phyloP scores from a whole-genome alignment of 139 green algal species.

The Chlorella sp. region DNA sequence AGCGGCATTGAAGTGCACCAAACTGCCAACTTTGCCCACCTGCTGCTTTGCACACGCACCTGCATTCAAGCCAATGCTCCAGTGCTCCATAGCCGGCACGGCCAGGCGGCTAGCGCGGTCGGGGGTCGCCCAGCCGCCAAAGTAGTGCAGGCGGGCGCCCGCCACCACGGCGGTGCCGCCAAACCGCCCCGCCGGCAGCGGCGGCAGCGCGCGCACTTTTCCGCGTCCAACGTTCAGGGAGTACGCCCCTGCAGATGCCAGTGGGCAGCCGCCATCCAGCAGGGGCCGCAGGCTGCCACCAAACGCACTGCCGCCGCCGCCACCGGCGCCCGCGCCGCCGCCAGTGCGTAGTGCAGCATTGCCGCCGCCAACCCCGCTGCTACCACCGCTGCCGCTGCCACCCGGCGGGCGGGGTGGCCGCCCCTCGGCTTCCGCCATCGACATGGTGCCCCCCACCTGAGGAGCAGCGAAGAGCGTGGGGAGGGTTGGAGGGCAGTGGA shows the following conservation, averaged over 20 bases:
- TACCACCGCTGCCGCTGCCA: not conserved
- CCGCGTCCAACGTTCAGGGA: constrained; percentile 1
- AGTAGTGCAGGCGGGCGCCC: constrained; percentile 8
- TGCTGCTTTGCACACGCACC: not conserved
- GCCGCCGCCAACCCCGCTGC: not conserved
- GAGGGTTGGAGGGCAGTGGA: no score
- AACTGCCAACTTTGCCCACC: not conserved
- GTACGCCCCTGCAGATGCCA: not conserved
- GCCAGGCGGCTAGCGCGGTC: not conserved
- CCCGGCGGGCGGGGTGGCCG: not conserved
- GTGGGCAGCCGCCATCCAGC: not conserved
- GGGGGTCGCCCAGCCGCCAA: constrained; percentile 17
- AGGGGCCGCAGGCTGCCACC: not conserved
- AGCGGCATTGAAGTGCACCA: not conserved
- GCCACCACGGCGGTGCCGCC: constrained; percentile 3
- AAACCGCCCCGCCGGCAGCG: not conserved
- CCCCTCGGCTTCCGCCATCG: not conserved
- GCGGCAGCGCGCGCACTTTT: not conserved
- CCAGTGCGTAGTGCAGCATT: not conserved
- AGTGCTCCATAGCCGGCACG: not conserved
- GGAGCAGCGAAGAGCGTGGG: no score
- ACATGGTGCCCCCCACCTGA: no score
- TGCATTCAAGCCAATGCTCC: constrained; percentile 30
- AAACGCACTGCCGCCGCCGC: no score
- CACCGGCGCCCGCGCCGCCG: not conserved